Percentiles rank a stretch among this genome's conserved stretches.
Evolutionary conservation across 2,329 filamentous ascomycete genomes (phyloP).

Genomic region (Penicillium sp.): DNA sequence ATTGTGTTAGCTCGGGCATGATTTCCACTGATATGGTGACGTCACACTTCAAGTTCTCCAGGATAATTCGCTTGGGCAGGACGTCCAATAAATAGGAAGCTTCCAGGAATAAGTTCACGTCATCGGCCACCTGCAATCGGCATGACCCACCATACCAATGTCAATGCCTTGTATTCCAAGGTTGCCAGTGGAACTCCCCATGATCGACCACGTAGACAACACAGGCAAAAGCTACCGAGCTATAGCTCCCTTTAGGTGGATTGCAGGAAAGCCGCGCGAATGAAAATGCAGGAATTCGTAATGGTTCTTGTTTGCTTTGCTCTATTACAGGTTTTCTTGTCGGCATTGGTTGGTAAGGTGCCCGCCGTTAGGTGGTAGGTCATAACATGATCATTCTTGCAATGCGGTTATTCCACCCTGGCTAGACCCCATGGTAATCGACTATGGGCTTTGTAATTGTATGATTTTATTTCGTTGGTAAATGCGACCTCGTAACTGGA

Average conservation of each 20-base stretch:
- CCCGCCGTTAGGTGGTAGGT: slow-evolving; percentile 3
- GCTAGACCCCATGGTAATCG: background rate
- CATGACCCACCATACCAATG: background rate
- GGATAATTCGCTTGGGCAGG: background rate
- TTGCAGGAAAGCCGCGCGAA: slow-evolving; percentile 8
- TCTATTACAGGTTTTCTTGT: slow-evolving; percentile 1
- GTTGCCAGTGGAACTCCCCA: background rate
- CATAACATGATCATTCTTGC: slow-evolving; percentile 10
- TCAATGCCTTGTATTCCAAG: background rate
- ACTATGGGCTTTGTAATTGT: background rate
- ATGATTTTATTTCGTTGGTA: slow-evolving; percentile 4
- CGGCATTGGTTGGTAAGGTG: background rate
- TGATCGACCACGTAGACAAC: background rate
- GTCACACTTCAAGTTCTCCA: background rate
- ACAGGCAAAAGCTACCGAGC: background rate
- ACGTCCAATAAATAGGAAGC: background rate
- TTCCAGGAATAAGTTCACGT: background rate
- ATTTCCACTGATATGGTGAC: slow-evolving; percentile 5
- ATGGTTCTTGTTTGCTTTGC: background rate
- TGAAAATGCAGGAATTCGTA: slow-evolving; percentile 3
- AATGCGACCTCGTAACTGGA: background rate
- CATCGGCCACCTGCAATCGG: background rate
- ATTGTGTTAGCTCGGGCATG: background rate
- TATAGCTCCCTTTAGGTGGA: background rate
- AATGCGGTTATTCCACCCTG: background rate